Evolutionary conservation across 164 flowering plant species (phyloP).

Genomic region (Magnolia officinalis): DNA sequence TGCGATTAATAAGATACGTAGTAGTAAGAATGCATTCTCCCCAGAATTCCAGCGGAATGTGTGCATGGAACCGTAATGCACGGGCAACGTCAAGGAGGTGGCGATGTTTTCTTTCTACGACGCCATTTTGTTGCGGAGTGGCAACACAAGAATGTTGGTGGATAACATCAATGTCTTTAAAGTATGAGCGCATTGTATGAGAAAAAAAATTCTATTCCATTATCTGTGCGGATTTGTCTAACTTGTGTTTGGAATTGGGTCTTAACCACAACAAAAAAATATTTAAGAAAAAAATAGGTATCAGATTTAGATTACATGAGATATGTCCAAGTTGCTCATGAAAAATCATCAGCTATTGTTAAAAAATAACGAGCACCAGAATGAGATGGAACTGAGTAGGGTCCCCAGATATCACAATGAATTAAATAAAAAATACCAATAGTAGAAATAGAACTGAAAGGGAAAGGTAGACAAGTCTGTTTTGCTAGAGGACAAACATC

Average conservation of each 20-base stretch:
- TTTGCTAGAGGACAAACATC: constrained; percentile 2
- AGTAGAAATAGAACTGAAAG: not conserved
- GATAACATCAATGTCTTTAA: not conserved
- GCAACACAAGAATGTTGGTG: not conserved
- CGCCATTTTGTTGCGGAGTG: not conserved
- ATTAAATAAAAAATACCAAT: not conserved
- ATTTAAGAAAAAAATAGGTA: not conserved
- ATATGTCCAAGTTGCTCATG: not conserved
- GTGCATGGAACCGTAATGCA: not conserved
- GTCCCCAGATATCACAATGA: constrained; percentile 11
- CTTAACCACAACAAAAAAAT: not conserved
- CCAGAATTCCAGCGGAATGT: not conserved
- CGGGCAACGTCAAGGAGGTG: not conserved
- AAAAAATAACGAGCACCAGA: constrained; percentile 9
- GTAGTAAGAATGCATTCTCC: not conserved
- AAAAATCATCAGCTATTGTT: constrained; percentile 6
- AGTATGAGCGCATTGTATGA: not conserved
- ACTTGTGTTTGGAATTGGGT: not conserved
- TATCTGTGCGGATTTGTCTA: not conserved
- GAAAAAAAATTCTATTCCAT: not conserved
- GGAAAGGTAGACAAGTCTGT: constrained; percentile 4
- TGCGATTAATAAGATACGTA: not conserved
- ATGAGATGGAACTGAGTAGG: not conserved
- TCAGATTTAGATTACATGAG: constrained; percentile 7
- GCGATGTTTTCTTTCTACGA: not conserved